Base-by-base conservation (phyloP, 2,329 filamentous ascomycete species). In the Pyrenochaeta sp. region DNA sequence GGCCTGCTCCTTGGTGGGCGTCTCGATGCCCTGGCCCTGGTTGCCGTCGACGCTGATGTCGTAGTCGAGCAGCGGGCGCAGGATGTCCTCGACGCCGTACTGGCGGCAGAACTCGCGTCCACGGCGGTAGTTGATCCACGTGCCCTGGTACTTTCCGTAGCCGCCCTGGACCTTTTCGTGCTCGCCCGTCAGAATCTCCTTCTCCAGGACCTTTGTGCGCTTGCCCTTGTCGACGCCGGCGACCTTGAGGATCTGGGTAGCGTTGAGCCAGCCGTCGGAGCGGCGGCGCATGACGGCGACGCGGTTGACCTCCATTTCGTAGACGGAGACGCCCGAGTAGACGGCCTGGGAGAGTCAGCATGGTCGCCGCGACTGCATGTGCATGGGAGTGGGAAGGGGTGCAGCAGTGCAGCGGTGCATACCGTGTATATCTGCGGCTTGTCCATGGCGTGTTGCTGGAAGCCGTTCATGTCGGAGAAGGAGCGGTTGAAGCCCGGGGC, bases 161-260 rank as follows among this genome's bases (percentile, higher is more conserved):
- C 95, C 95, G 30, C 95, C 95, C 75, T 99, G 95, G 2, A 99
- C 94, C 77, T 99, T 99, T 76, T 99, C 95, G 76, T 99, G 94
- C 72, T 97, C 91, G 69, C 95, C 95, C 0, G 90, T 95, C 60
- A 96, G 87, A 54, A 99, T 97, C 77, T 99, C 95, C 78, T 98
- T 98, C 75, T 99, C 95, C 45, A 99, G 83, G 7, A 98, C 96
- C 77, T 98, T 98, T 53, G 95, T 98, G 65, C 95, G 90, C 78
- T 97, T 96, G 55, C 94, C 95, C 79, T 99, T 99, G 73, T 97
- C 94, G 56, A 99, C 92, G 45, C 93, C 93, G 31, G 95, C 95
- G 31, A 98, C 93, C 73, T 99, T 99, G 61, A 99, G 85, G 63
- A 99, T 98, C 76, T 99, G 95, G 0, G 95, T 99, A 46, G 95